Percentiles rank a stretch among this genome's conserved stretches.
These are phyloP conservation scores for Mycena filopes DNA, from an alignment of 768 basidiomycete genomes.

Conservation along the genomic window DNA sequence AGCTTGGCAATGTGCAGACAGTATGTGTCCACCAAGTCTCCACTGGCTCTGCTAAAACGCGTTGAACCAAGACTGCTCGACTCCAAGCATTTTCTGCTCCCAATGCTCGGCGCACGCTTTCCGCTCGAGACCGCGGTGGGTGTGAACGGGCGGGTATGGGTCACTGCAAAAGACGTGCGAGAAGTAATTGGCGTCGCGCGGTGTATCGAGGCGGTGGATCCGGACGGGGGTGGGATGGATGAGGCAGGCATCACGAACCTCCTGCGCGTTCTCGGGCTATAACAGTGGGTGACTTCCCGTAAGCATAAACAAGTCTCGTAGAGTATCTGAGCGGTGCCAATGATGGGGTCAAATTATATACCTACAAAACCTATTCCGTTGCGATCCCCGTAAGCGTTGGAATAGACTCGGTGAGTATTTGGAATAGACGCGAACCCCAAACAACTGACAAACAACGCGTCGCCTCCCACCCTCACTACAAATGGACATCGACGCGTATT, in stretches of 20 bases:
- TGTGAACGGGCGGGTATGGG: conserved; percentile 92
- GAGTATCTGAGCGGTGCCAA: too few relatives aligned
- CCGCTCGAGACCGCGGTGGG: conserved; percentile 92
- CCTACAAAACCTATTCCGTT: too few relatives aligned
- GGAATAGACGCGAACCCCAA: too few relatives aligned
- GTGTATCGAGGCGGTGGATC: conserved; percentile 86
- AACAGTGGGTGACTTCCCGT: too few relatives aligned
- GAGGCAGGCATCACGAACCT: conserved; percentile 63
- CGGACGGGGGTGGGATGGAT: conserved; percentile 74
- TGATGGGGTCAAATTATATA: too few relatives aligned
- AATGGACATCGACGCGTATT: too few relatives aligned
- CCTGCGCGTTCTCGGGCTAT: conserved; percentile 57
- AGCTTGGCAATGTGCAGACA: conserved; percentile 88
- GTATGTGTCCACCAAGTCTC: conserved; percentile 57
- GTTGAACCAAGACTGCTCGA: conserved; percentile 66
- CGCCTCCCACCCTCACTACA: too few relatives aligned
- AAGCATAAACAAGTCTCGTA: too few relatives aligned
- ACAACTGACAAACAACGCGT: too few relatives aligned
- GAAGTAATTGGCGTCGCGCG: conserved; percentile 81
- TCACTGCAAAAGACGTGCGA: conserved; percentile 77
- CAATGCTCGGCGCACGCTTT: conserved; percentile 81
- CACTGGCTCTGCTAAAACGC: neutral
- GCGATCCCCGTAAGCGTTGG: too few relatives aligned
- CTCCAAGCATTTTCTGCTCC: conserved; percentile 84
- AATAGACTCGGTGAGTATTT: too few relatives aligned